Base-by-base conservation (phyloP, 768 basidiomycete genomes). In the Phaeotremella fagi region DNA sequence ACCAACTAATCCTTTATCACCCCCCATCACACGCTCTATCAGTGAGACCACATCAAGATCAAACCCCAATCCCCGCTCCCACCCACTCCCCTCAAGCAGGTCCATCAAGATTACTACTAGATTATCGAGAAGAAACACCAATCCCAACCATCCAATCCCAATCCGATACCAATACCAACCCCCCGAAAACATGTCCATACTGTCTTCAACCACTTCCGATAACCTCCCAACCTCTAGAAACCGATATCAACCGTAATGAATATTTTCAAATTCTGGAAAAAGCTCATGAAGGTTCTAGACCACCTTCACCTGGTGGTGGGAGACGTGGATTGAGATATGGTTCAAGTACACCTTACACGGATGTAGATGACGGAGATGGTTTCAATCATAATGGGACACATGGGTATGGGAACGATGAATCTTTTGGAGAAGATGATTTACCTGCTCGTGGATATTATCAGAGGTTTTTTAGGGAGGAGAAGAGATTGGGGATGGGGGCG, bases 391-490 rank as follows among this genome's bases (percentile, higher is more conserved):
- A 11, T 16, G 27, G 28, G 6, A 49, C 25, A 20, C 49, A 25
- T 28, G 41, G 22, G 2, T 23, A 20, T 15, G 31, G 18, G 12
- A 55, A 54, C 16, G 58, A 57, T 4, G 57, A 54, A 35, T 46
- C 54, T 12, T 43, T 52, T 14, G 59, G 50, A 18, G 49, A 52
- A 29, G 37, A 42, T 16, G 56, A 58, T 31, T 20, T 66, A n/a
- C 66, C 69, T 15, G 89, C 90, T 0, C 85, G 90, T 48, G 91
- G 91, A 0, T 97, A 97, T 71, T 94, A 92, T 76, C 82, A 85
- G 60, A 80, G 88, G 0, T 98, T 94, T 77, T 98, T 98, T 68
- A 82, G 85, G 52, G 91, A 95, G 65, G 89, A 92, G 60, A 83
- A 80, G 56, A 82, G 85, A 54, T 78, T 98, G 4, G 92, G 92